A percentile compares a stretch with the other conserved stretches of the same genome.
Evolutionary conservation across 1,139 yeast species (phyloP).

Genomic region (Candida sanyaensis): DNA sequence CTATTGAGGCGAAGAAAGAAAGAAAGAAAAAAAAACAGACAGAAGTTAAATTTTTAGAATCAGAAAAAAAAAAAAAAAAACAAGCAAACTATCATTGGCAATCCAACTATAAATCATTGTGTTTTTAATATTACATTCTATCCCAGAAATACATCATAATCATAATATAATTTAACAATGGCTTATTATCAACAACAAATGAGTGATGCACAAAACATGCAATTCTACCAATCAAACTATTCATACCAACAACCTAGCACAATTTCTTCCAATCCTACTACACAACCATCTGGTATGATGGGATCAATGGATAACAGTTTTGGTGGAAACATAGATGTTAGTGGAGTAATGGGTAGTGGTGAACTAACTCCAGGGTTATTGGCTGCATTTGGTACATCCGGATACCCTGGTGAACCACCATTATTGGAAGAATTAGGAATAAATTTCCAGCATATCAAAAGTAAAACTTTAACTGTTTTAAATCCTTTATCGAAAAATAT

Average conservation of each 20-base stretch:
- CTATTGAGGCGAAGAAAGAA: background rate
- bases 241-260: constrained; percentile 25
- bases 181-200: constrained; percentile 43
- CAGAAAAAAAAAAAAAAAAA: no score
- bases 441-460: constrained; percentile 82
- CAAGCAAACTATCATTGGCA: no score
- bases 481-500: constrained; percentile 67
- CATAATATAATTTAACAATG: constrained; percentile 20
- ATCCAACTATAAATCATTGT: no score
- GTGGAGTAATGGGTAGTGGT: constrained; percentile 52
- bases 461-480: constrained; percentile 84
- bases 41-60: no score
- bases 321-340: constrained; percentile 41
- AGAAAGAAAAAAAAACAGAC: background rate
- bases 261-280: constrained; percentile 14
- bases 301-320: constrained; percentile 46
- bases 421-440: constrained; percentile 90
- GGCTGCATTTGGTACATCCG: constrained; percentile 92
- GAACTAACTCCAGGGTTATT: constrained; percentile 75
- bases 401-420: constrained; percentile 94
- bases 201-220: constrained; percentile 42
- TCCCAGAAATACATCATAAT: background rate
- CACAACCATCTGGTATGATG: constrained; percentile 14
- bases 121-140: no score
- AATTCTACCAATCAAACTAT: constrained; percentile 48